Evolutionary conservation across 164 flowering plant species (phyloP).

Genomic region (Buxus sempervirens): DNA sequence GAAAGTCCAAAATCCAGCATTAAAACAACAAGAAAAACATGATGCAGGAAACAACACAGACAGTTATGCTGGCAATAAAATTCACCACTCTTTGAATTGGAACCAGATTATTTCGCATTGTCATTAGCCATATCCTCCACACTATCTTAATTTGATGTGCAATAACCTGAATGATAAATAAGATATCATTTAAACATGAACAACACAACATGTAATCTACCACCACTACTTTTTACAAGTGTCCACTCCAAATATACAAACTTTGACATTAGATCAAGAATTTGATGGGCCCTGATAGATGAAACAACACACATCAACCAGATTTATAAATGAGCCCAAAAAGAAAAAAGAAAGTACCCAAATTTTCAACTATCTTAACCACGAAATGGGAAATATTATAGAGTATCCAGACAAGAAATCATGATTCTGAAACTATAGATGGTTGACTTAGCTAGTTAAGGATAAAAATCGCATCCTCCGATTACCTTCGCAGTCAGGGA

Average conservation of each 20-base stretch:
- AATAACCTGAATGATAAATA: neutral
- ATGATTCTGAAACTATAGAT: neutral
- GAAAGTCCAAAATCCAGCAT: neutral
- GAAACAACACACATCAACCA: neutral
- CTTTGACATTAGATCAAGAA: neutral
- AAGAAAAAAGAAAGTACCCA: no score
- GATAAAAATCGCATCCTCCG: neutral
- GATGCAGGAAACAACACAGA: neutral
- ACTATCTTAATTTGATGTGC: neutral
- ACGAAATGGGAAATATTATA: neutral
- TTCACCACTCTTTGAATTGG: neutral
- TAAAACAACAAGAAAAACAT: neutral
- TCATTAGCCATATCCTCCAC: constrained; percentile 14
- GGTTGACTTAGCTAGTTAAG: neutral
- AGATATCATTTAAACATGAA: neutral
- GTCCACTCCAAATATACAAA: no score
- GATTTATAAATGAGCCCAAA: neutral
- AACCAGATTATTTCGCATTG: constrained; percentile 9
- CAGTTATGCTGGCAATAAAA: no score
- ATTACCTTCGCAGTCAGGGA: neutral
- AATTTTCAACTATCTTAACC: neutral
- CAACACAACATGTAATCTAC: neutral
- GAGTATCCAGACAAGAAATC: neutral
- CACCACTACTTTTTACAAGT: neutral
- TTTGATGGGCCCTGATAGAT: neutral